Conservation (phyloP, 495 filamentous ascomycete species). For the Neurospora hispaniola region DNA sequence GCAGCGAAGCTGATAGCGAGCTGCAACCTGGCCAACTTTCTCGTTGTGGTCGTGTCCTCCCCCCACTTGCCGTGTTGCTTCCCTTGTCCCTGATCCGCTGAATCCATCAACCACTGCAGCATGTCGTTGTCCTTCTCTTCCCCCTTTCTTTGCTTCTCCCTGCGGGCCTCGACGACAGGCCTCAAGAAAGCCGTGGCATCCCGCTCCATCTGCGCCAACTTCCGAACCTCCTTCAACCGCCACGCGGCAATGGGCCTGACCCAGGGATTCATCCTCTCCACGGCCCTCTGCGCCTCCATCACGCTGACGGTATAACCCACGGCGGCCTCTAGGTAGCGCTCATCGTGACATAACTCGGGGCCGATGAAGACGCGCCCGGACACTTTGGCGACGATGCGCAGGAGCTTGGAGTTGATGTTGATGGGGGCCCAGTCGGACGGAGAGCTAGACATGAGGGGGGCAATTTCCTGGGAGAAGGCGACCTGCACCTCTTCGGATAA, state of each 20-base stretch:
- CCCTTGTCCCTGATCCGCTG: not conserved
- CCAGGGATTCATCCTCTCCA: slow-evolving; percentile 21
- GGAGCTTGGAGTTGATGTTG: slow-evolving; percentile 26
- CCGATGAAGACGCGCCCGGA: slow-evolving; percentile 52
- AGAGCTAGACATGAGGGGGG: not conserved
- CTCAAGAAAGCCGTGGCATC: slow-evolving; percentile 19
- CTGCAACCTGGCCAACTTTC: slow-evolving; percentile 23
- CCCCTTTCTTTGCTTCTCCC: slow-evolving; percentile 1
- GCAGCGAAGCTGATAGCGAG: slow-evolving; percentile 37
- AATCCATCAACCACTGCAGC: slow-evolving; percentile 31
- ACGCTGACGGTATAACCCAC: slow-evolving; percentile 48
- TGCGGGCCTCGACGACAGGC: slow-evolving; percentile 20
- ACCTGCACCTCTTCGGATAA: slow-evolving; percentile 18
- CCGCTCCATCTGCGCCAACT: slow-evolving; percentile 15
- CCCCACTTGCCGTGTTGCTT: slow-evolving; percentile 10
- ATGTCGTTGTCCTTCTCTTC: slow-evolving; percentile 25
- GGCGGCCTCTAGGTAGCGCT: slow-evolving; percentile 46
- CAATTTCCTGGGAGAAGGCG: slow-evolving; percentile 16
- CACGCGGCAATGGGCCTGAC: slow-evolving; percentile 21
- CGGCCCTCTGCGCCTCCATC: slow-evolving; percentile 20
- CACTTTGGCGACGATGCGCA: slow-evolving; percentile 43
- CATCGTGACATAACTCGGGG: slow-evolving; percentile 37
- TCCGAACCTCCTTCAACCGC: slow-evolving; percentile 22
- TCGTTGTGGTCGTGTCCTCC: slow-evolving; percentile 8
- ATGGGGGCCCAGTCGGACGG: slow-evolving; percentile 29